Evolutionary conservation across 2,329 filamentous ascomycete species (phyloP).

Genomic region (Stagonosporopsis chrysanthemi): DNA sequence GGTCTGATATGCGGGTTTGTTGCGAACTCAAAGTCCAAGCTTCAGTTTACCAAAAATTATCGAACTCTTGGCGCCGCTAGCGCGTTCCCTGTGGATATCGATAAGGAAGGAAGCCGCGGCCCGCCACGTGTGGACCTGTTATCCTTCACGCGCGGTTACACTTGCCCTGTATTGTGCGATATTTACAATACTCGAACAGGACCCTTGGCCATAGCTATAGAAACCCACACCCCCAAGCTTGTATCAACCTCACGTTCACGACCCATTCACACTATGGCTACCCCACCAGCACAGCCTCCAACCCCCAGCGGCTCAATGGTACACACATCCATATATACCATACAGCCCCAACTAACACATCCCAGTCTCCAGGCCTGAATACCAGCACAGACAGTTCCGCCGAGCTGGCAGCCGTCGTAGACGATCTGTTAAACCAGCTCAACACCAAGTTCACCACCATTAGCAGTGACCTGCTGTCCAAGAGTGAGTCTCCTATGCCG

Average conservation of each 20-base stretch:
- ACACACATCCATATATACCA: background rate
- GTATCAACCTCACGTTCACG: background rate
- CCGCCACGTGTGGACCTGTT: conserved; percentile 26
- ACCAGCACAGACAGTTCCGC: conserved; percentile 48
- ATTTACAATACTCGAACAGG: background rate
- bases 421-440: conserved; percentile 84
- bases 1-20: conserved; percentile 4
- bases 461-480: conserved; percentile 85
- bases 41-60: conserved; percentile 34
- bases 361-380: conserved; percentile 25
- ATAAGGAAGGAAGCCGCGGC: conserved; percentile 38
- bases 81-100: conserved; percentile 32
- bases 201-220: background rate
- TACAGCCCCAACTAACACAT: conserved; percentile 2
- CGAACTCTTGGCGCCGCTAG: conserved; percentile 44
- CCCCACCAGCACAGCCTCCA: conserved; percentile 18
- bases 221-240: background rate
- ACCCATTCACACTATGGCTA: conserved; percentile 25
- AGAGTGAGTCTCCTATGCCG: conserved; percentile 67
- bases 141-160: conserved; percentile 3
- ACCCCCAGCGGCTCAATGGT: conserved; percentile 12
- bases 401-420: conserved; percentile 79
- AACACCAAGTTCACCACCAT: conserved; percentile 85
- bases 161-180: background rate
- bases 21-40: conserved; percentile 27